Evolutionary conservation across 2,329 filamentous ascomycete genomes (phyloP).

Genomic region (Talaromyces rugulosus): DNA sequence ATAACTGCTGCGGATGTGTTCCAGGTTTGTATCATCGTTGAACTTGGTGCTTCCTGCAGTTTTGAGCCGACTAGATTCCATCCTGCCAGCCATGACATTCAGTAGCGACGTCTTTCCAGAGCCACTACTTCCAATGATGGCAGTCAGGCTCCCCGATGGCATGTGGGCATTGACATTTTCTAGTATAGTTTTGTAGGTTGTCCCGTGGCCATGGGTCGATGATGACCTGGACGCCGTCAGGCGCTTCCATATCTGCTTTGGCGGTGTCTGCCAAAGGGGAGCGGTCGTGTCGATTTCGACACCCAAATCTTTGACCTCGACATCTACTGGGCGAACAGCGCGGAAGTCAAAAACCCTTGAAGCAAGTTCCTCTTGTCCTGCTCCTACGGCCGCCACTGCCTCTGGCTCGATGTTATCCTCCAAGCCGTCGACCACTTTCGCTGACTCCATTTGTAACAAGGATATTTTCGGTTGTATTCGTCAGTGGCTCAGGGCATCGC

Average conservation of each 20-base stretch:
- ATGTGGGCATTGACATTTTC: slow-evolving; percentile 62
- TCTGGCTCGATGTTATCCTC: background rate
- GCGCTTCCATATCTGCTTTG: slow-evolving; percentile 26
- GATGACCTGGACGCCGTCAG: slow-evolving; percentile 21
- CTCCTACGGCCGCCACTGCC: background rate
- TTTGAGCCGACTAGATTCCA: slow-evolving; percentile 52
- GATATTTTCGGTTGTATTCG: background rate
- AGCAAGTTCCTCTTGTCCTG: background rate
- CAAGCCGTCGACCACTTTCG: background rate
- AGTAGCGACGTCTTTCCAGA: slow-evolving; percentile 69
- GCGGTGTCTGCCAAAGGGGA: slow-evolving; percentile 29
- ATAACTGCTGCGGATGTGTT: slow-evolving; percentile 47
- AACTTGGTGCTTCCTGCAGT: slow-evolving; percentile 56
- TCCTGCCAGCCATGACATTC: slow-evolving; percentile 67
- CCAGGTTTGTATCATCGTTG: slow-evolving; percentile 54
- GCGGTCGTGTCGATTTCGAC: slow-evolving; percentile 30
- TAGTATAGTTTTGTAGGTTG: slow-evolving; percentile 49
- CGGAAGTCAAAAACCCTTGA: slow-evolving; percentile 35
- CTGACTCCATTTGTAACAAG: background rate
- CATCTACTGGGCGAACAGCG: slow-evolving; percentile 36
- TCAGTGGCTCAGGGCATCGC: background rate
- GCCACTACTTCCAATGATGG: slow-evolving; percentile 71
- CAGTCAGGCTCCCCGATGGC: slow-evolving; percentile 63
- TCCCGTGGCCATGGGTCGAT: slow-evolving; percentile 11
- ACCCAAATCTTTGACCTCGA: slow-evolving; percentile 31